phyloP scores from a whole-genome alignment of 2,329 filamentous ascomycete species.

The Nemania sp. region DNA sequence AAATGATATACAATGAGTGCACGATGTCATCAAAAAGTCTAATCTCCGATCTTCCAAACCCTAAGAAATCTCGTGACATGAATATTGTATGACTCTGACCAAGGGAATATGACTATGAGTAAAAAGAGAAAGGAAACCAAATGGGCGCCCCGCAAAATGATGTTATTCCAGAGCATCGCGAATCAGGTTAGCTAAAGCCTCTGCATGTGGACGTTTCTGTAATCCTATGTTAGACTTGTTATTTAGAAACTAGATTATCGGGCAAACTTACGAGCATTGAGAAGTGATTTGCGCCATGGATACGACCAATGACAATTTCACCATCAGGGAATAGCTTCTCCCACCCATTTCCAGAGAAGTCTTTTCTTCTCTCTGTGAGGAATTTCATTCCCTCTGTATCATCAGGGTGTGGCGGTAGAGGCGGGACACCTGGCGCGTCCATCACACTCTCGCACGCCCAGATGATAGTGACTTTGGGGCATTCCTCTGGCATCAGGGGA shows the following conservation, averaged over 20 bases:
- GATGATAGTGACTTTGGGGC: not conserved
- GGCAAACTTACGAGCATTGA: not conserved
- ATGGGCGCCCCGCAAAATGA: not conserved
- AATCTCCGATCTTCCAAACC: too few relatives aligned
- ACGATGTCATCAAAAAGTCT: too few relatives aligned
- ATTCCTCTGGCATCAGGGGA: not conserved
- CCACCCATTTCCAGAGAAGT: not conserved
- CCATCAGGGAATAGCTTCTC: not conserved
- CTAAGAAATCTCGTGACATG: not conserved
- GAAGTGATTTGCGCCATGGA: not conserved
- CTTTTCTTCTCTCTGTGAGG: not conserved
- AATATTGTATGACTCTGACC: not conserved
- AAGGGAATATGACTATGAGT: not conserved
- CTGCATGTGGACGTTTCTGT: not conserved
- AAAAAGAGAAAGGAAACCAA: not conserved
- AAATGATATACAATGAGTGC: too few relatives aligned
- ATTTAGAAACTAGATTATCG: not conserved
- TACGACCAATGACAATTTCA: not conserved
- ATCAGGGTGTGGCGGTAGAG: not conserved
- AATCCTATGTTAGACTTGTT: not conserved
- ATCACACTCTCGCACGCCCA: not conserved
- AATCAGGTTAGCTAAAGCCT: not conserved
- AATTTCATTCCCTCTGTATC: not conserved
- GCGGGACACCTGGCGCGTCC: not conserved
- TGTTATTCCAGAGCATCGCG: not conserved